Evolutionary conservation across 164 flowering plant species (phyloP).

Genomic region (Vitis rotundifolia): DNA sequence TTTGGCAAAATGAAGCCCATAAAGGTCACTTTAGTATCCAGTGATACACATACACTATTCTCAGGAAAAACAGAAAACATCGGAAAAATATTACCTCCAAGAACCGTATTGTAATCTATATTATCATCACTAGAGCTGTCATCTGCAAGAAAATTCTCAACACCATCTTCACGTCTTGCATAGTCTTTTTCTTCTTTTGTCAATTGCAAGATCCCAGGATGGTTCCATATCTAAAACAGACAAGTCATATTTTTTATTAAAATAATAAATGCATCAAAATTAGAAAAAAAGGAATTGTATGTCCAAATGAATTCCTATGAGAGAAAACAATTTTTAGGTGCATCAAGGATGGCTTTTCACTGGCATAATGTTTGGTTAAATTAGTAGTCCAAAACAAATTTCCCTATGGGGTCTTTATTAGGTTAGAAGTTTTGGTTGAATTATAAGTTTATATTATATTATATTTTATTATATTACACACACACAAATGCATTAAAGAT

Average conservation of each 20-base stretch:
- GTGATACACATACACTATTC: background rate
- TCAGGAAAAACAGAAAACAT: background rate
- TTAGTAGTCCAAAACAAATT: no score
- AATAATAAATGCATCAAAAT: background rate
- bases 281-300: background rate
- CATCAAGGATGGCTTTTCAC: no score
- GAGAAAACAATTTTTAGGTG: no score
- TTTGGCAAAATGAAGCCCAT: no score
- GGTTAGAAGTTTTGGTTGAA: no score
- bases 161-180: constrained; percentile 59
- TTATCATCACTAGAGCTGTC: constrained; percentile 93
- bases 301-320: no score
- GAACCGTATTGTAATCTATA: constrained; percentile 49
- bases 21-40: background rate
- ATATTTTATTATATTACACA: no score
- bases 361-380: no score
- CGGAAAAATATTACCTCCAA: constrained; percentile 51
- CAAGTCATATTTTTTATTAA: background rate
- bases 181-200: constrained; percentile 62
- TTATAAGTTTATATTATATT: no score
- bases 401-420: no score
- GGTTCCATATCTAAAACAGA: constrained; percentile 86
- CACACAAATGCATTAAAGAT: no score
- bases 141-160: constrained; percentile 73
- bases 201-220: constrained; percentile 92